Evolutionary conservation across 2,329 filamentous ascomycete species (phyloP).

Genomic region (Beauveria sp.): DNA sequence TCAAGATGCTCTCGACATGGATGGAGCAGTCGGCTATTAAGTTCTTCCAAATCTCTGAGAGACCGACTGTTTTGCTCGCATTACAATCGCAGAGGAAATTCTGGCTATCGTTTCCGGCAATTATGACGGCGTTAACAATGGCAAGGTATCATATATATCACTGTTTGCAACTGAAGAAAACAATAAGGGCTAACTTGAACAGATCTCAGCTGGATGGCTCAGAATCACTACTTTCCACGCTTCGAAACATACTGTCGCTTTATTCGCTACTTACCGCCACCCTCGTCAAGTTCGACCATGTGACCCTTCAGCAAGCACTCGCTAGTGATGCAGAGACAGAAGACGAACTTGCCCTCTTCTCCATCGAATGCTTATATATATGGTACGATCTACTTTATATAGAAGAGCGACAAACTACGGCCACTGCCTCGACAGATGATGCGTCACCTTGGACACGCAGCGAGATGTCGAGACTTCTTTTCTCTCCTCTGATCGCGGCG

Average conservation of each 20-base stretch:
- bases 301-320: background rate
- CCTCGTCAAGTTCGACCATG: background rate
- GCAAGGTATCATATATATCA: background rate
- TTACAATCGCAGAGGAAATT: slow-evolving; percentile 2
- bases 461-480: background rate
- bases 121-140: background rate
- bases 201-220: background rate
- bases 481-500: background rate
- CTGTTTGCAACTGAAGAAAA: background rate
- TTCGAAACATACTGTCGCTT: background rate
- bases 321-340: background rate
- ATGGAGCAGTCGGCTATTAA: slow-evolving; percentile 37
- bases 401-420: background rate
- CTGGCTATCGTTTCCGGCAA: background rate
- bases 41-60: slow-evolving; percentile 32
- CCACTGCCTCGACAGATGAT: background rate
- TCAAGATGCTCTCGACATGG: slow-evolving; percentile 31
- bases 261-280: slow-evolving; percentile 5
- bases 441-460: background rate
- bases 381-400: background rate
- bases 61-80: background rate
- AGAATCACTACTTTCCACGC: background rate
- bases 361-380: background rate
- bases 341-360: background rate
- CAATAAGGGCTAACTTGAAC: background rate